Percentiles rank a stretch among this genome's conserved stretches.
phyloP scores from a whole-genome alignment of 2,329 filamentous ascomycete species.

The Phoma sp. region DNA sequence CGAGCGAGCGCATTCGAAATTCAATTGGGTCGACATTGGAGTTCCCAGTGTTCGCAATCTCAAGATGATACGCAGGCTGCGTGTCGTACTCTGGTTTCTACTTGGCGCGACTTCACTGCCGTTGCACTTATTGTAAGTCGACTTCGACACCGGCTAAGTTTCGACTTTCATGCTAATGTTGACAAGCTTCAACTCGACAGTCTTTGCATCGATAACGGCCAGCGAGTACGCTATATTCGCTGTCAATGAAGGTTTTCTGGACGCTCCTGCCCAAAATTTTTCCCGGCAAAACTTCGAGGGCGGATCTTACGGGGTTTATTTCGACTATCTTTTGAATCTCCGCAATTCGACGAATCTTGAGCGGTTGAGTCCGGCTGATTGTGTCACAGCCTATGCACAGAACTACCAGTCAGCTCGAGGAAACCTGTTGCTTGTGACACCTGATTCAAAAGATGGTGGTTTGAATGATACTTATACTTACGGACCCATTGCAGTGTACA shows the following conservation, averaged over 20 bases:
- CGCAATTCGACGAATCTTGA: too few species aligned
- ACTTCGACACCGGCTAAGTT: background rate
- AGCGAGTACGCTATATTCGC: slow-evolving; percentile 8
- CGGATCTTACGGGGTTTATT: too few species aligned
- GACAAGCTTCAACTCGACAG: slow-evolving; percentile 31
- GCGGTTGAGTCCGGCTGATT: background rate
- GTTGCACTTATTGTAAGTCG: background rate
- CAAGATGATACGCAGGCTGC: background rate
- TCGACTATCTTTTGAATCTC: too few species aligned
- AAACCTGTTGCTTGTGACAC: too few species aligned
- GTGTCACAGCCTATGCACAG: background rate
- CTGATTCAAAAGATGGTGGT: too few species aligned
- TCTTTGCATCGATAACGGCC: slow-evolving; percentile 23
- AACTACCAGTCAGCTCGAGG: background rate
- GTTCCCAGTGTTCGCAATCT: background rate
- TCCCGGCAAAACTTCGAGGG: too few species aligned
- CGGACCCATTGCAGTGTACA: too few species aligned
- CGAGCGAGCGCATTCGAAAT: background rate
- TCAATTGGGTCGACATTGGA: background rate
- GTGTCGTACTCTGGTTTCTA: background rate
- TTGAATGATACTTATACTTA: too few species aligned
- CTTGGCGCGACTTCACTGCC: background rate
- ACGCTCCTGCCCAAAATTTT: background rate
- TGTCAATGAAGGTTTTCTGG: slow-evolving; percentile 1
- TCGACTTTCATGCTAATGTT: background rate